Evolutionary conservation across 345 rosid genomes (phyloP), one percentile per base, ranked within the genome.

Genomic region (Eucalyptus erythrocorys): DNA sequence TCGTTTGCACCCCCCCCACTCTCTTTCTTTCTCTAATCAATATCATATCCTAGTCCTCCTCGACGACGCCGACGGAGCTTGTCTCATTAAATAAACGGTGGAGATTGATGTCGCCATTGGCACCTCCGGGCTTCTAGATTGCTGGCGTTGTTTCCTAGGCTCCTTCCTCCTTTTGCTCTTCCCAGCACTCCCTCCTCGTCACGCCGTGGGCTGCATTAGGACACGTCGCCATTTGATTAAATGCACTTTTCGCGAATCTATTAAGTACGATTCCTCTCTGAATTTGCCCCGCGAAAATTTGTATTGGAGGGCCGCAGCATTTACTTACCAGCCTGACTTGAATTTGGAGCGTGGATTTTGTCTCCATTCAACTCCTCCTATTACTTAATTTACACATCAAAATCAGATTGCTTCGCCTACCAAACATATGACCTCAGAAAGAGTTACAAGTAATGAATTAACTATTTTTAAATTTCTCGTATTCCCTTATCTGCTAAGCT

Each of bases 281-380:
- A 19, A 71, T 19, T 34, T 34, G 26, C 42, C 45, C 5, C 6
- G 1, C 13, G 5, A 55, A 55, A 55, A 24, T 24, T 8, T 10
- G 57, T 4, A 19, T 21, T 1, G 57, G 21, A 51, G 10, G 42
- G 12, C 79, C 8, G 3, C 80, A 2, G 37, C 42, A 10, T 32
- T 32, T 32, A 14, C 81, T 17, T 1, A 5, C 43, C 6, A 34
- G 26, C 81, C 7, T 1, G 13, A 71, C 4, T 22, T 40, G 42
- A 24, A 11, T 71, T 34, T 34, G 24, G 7, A 34, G 84, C 15
- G 24, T 22, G 1, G 24, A 40, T 37, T 76, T 76, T 40, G 30
- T 76, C 3, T 2, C 15, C 24, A 4, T 21, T 11, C 15, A 1
- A 10, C 13, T 76, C 47, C 21, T 37, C 5, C 0, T 11, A 10